Percentiles rank a stretch among this genome's conserved stretches.
These are phyloP conservation scores for Nakazawaea ambrosiae DNA, from an alignment of 805 yeast genomes.

Conservation along the genomic window DNA sequence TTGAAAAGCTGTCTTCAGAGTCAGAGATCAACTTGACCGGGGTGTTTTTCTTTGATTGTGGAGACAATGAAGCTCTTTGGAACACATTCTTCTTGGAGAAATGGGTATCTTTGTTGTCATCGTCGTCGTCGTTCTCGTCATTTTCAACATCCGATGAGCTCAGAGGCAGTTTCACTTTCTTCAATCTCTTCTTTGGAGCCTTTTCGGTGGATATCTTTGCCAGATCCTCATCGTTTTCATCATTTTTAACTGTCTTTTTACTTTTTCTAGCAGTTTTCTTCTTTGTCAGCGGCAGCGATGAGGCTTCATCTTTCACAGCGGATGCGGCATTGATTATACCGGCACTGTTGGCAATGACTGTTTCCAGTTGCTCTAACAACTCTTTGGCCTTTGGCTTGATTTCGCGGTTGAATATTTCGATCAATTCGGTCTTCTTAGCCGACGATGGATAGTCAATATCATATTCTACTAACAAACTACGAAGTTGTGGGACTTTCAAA, in stretches of 20 bases:
- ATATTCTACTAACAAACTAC: conserved; percentile 57
- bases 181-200: conserved; percentile 5
- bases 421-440: conserved; percentile 62
- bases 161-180: conserved; percentile 10
- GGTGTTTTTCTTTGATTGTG: conserved; percentile 18
- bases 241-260: conserved; percentile 9
- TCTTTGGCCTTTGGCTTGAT: conserved; percentile 41
- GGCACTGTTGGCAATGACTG: conserved; percentile 17
- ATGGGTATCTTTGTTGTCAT: conserved; percentile 15
- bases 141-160: conserved; percentile 2
- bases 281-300: conserved; percentile 10
- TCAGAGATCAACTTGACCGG: conserved; percentile 5
- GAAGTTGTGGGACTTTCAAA: conserved; percentile 62
- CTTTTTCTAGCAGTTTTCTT: conserved; percentile 1
- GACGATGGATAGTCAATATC: conserved; percentile 52
- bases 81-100: conserved; percentile 29
- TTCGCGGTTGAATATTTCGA: conserved; percentile 50
- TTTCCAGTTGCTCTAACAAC: conserved; percentile 26
- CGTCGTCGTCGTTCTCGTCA: conserved; percentile 11
- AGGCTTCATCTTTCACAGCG: neutral
- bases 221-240: neutral
- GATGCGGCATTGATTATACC: conserved; percentile 16
- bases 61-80: conserved; percentile 27
- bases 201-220: conserved; percentile 3
- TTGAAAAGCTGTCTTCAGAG: neutral